These are phyloP conservation scores for Marasmius fiardii DNA, from an alignment of 1,284 basidiomycete species.

Conservation along the genomic window DNA sequence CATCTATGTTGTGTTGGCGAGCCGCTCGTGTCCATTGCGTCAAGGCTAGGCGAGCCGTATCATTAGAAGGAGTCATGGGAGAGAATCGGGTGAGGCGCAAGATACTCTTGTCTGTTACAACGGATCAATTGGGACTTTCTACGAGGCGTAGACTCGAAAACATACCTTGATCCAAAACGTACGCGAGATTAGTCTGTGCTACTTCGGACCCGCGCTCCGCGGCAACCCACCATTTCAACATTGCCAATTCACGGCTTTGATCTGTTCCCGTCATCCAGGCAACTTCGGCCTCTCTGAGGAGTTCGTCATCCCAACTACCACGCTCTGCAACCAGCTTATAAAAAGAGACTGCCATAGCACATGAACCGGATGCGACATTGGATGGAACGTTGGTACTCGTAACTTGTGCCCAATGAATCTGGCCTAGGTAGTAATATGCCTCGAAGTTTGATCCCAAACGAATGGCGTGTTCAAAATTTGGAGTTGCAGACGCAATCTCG, in stretches of 20 bases:
- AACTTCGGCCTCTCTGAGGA: constrained; percentile 79
- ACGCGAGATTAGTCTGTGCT: constrained; percentile 96
- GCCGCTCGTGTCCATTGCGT: constrained; percentile 95
- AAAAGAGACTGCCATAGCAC: constrained; percentile 84
- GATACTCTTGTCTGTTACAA: constrained; percentile 63
- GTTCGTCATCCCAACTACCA: constrained; percentile 84
- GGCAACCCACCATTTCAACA: constrained; percentile 93
- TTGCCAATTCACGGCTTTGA: constrained; percentile 64
- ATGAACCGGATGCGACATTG: constrained; percentile 61
- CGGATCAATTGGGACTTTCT: background rate
- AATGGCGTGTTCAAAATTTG: constrained; percentile 80
- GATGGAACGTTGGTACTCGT: constrained; percentile 37
- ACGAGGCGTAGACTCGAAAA: constrained; percentile 6
- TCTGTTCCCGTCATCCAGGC: constrained; percentile 75
- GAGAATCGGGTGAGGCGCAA: constrained; percentile 68
- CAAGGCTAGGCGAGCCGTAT: constrained; percentile 79
- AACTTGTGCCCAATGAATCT: constrained; percentile 67
- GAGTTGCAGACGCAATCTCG: constrained; percentile 60
- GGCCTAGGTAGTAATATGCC: constrained; percentile 88
- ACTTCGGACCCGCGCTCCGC: constrained; percentile 91
- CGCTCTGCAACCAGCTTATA: constrained; percentile 88
- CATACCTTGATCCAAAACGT: constrained; percentile 85
- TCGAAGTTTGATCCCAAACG: constrained; percentile 88
- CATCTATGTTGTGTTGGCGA: constrained; percentile 91
- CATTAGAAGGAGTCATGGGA: constrained; percentile 66